Conservation (phyloP, 257 asterid genomes). For the Verbena officinalis region DNA sequence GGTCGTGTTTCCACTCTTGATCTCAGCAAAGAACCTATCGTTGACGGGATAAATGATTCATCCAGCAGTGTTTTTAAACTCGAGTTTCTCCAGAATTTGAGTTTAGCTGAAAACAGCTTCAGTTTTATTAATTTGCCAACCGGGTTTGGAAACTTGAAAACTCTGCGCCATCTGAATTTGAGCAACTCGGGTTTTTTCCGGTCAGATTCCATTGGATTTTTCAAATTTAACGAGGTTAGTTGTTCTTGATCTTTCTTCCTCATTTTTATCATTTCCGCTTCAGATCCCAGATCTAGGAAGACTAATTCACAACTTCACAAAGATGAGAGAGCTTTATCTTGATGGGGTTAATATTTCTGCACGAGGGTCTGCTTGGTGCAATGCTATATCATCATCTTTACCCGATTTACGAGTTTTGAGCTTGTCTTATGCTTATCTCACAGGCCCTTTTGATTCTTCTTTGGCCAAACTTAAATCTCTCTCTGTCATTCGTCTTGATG, state of each 20-base stretch:
- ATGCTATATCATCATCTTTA: slow-evolving; percentile 42
- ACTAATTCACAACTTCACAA: slow-evolving; percentile 33
- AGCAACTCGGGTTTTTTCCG: slow-evolving; percentile 43
- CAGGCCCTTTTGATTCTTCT: slow-evolving; percentile 44
- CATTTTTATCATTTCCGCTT: slow-evolving; percentile 26
- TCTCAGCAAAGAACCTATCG: slow-evolving; percentile 50
- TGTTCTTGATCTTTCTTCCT: slow-evolving; percentile 43
- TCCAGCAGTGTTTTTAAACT: slow-evolving; percentile 40
- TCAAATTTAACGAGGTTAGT: slow-evolving; percentile 42
- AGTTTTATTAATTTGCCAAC: slow-evolving; percentile 30
- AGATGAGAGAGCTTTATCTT: slow-evolving; percentile 50
- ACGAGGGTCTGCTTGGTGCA: slow-evolving; percentile 40
- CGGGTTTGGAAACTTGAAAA: slow-evolving; percentile 37
- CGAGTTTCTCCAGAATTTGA: slow-evolving; percentile 38
- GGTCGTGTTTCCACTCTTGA: slow-evolving; percentile 52
- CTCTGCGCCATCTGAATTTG: slow-evolving; percentile 45
- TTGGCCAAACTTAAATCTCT: slow-evolving; percentile 43
- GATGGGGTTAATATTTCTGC: slow-evolving; percentile 53
- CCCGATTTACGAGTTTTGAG: slow-evolving; percentile 51
- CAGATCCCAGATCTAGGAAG: slow-evolving; percentile 38
- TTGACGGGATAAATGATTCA: slow-evolving; percentile 31
- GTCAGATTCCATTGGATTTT: slow-evolving; percentile 44
- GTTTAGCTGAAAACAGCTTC: slow-evolving; percentile 41
- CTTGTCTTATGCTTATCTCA: slow-evolving; percentile 37
- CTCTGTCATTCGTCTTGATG: slow-evolving; percentile 47